Base-by-base conservation (phyloP, 495 filamentous ascomycete species). In the Aspergillus homomorphus region DNA sequence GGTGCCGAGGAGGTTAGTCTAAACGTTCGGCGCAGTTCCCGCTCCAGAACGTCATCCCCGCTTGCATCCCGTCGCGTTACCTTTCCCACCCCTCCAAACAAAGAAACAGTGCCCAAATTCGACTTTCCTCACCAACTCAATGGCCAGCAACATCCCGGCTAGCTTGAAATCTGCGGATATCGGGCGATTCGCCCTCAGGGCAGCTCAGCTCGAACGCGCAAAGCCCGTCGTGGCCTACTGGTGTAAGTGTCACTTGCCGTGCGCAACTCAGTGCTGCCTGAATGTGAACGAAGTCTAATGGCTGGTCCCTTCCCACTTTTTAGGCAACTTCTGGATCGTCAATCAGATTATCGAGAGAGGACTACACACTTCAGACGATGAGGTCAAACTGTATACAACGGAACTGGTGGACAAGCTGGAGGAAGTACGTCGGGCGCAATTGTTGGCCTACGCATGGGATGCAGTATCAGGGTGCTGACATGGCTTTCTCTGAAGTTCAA, bases 191-290 rank as follows among this genome's bases (percentile, higher is more conserved):
- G 87, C 91, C 51, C 72, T 84, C 18, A 84, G 95, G 54, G 93
- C 91, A 18, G 81, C 85, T 38, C 94, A 98, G 73, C 80, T 99
- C 24, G 91, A 93, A 68, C 82, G 79, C 46, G 83, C 83, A 46
- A 92, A 92, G 75, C 92, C 94, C 14, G 86, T 92, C 57, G 83
- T 97, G 50, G 81, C 92, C 38, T 98, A 97, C 69, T 98, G 92
- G 89, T 96, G 93, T 96, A 80, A 73, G 88, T 81, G 23, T 50
- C 52, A 26, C 16, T 51, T 62, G n/a, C n/a, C n/a, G 57, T 24
- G 43, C 15, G 51, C 44, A 52, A 52, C 28, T 45, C 24, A 28
- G 26, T 46, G 26, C 43, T 52, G n/a, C 41, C 58, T 56, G 62
- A 61, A 59, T 43, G 24, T 23, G 46, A 23, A 26, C 58, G 51